Conservation (phyloP, 805 yeast genomes). For the Yarrowia bubula region DNA sequence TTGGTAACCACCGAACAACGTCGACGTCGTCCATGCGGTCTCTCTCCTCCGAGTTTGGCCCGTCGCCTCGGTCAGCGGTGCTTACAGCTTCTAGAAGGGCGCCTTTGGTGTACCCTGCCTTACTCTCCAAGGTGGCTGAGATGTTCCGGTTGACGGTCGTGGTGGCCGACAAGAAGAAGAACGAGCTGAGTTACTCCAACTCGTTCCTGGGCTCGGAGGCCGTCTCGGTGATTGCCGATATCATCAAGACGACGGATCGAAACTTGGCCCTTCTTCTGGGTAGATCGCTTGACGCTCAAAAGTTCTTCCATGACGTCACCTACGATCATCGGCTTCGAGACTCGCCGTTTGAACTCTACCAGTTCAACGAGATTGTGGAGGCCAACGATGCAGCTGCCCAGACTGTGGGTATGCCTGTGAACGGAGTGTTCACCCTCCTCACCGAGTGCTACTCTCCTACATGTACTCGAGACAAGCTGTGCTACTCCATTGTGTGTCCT, state of each 20-base stretch:
- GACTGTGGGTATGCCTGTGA: conserved; percentile 45
- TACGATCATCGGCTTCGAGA: conserved; percentile 92
- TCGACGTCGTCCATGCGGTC: conserved; percentile 19
- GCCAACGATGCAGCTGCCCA: conserved; percentile 15
- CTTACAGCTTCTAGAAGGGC: conserved; percentile 49
- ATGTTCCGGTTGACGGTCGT: conserved; percentile 68
- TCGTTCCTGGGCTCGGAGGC: conserved; percentile 94
- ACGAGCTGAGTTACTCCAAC: conserved; percentile 87
- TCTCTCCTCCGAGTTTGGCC: conserved; percentile 14
- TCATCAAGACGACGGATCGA: conserved; percentile 86
- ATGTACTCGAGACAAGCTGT: conserved; percentile 79
- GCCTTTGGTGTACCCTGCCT: conserved; percentile 85
- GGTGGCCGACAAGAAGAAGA: conserved; percentile 77
- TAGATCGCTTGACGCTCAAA: conserved; percentile 89
- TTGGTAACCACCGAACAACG: conserved; percentile 21
- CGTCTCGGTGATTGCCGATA: conserved; percentile 81
- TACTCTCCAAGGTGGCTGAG: conserved; percentile 79
- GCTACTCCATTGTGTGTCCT: conserved; percentile 96
- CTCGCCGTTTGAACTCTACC: conserved; percentile 82
- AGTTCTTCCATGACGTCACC: conserved; percentile 90
- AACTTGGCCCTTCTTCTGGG: conserved; percentile 86
- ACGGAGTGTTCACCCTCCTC: conserved; percentile 88
- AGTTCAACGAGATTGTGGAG: conserved; percentile 46
- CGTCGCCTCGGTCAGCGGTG: conserved; percentile 42
- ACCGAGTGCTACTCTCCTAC: conserved; percentile 98